Evolutionary conservation across 257 asterid genomes (phyloP).

Genomic region (Capsicum rhomboideum): DNA sequence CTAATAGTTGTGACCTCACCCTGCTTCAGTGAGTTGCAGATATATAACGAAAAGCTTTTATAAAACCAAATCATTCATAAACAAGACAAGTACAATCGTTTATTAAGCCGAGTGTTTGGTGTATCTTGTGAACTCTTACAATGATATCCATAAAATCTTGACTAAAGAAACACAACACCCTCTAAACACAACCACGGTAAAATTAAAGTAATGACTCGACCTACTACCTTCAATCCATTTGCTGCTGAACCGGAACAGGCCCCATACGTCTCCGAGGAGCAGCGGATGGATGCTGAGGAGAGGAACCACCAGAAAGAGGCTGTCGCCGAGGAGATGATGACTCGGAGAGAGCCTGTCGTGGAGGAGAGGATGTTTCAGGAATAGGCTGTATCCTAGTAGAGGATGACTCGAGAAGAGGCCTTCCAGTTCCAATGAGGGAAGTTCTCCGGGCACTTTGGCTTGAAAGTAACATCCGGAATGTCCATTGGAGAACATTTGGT

Average conservation of each 20-base stretch:
- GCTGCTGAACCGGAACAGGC: conserved; percentile 22
- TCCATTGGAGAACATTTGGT: conserved; percentile 74
- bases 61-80: not conserved
- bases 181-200: not conserved
- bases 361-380: not conserved
- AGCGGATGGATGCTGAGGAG: conserved; percentile 19
- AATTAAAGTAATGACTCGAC: not conserved
- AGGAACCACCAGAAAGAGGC: not conserved
- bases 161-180: not conserved
- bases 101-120: not conserved
- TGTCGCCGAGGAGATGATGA: not conserved
- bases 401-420: conserved; percentile 28
- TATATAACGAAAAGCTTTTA: too few species aligned
- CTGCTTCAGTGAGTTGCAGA: not conserved
- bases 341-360: not conserved
- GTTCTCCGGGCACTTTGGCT: conserved; percentile 43
- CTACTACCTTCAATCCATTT: conserved; percentile 20
- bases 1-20: not conserved
- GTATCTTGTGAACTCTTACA: not conserved
- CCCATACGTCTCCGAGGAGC: conserved; percentile 10
- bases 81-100: not conserved
- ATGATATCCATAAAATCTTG: not conserved
- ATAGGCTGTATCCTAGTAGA: not conserved
- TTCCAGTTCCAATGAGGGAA: conserved; percentile 69
- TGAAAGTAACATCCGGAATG: conserved; percentile 49